These are phyloP conservation scores for Glycyrrhiza uralensis DNA, from an alignment of 306 rosid species.

Conservation along the genomic window DNA sequence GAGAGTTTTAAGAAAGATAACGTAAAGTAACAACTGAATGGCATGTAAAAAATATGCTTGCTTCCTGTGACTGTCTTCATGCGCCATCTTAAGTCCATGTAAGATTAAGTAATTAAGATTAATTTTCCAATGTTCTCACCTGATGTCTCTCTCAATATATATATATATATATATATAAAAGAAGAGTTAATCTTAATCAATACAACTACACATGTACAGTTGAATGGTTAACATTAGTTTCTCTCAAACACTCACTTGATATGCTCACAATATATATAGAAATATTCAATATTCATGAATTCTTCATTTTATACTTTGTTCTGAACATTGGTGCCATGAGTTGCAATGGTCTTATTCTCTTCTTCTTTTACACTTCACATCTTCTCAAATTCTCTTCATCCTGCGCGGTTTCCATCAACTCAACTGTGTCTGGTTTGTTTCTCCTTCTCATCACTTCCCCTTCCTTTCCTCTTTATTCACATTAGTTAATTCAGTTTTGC, in stretches of 20 bases:
- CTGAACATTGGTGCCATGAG: not conserved
- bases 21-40: constrained; percentile 18
- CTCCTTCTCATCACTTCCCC: not conserved
- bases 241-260: not conserved
- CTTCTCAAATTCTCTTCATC: constrained; percentile 6
- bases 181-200: not conserved
- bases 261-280: too few relatives aligned
- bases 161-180: too few relatives aligned
- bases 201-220: not conserved
- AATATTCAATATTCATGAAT: too few relatives aligned
- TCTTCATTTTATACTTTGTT: not conserved
- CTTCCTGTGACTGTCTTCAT: too few relatives aligned
- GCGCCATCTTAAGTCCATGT: too few relatives aligned
- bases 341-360: not conserved
- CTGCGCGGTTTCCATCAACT: not conserved
- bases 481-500: not conserved
- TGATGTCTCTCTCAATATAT: not conserved
- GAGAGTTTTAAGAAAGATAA: constrained; percentile 5
- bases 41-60: not conserved
- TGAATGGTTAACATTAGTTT: not conserved
- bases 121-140: not conserved
- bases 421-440: constrained; percentile 18
- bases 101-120: not conserved
- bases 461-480: not conserved
- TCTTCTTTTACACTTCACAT: constrained; percentile 12